These are phyloP conservation scores for Ampelocalamus luodianensis DNA, from an alignment of 176 grass and related monocot genomes.

Conservation along the genomic window DNA sequence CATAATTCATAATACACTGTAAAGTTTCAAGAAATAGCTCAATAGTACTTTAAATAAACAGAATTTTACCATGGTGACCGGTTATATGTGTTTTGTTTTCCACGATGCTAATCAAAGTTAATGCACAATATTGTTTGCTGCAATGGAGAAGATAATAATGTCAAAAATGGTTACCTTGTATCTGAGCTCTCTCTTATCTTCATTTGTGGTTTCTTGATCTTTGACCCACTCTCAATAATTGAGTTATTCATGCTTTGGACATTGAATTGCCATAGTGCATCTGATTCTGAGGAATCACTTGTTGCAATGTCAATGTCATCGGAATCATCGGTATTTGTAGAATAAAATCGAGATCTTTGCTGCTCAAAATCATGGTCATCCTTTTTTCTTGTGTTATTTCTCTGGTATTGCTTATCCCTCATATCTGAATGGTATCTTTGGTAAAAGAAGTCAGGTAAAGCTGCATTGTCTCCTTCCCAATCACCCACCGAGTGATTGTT, in stretches of 20 bases:
- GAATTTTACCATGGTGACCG: neutral
- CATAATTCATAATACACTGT: slow-evolving; percentile 2
- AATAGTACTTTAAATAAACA: neutral
- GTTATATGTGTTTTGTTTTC: slow-evolving; percentile 13
- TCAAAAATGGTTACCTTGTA: slow-evolving; percentile 63
- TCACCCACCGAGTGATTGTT: slow-evolving; percentile 63
- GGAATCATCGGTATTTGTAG: slow-evolving; percentile 79
- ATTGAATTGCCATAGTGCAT: slow-evolving; percentile 92
- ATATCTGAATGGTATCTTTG: slow-evolving; percentile 70
- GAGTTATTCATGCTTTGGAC: slow-evolving; percentile 65
- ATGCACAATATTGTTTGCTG: slow-evolving; percentile 16
- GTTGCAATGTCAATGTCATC: slow-evolving; percentile 98
- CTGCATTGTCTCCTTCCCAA: slow-evolving; percentile 78
- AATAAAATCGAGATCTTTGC: slow-evolving; percentile 72
- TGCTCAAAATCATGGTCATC: slow-evolving; percentile 63
- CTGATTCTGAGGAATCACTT: slow-evolving; percentile 99
- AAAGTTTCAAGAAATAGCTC: neutral
- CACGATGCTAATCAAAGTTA: slow-evolving; percentile 10
- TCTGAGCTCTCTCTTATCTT: slow-evolving; percentile 70
- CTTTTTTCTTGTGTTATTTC: slow-evolving; percentile 55
- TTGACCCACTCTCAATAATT: slow-evolving; percentile 61
- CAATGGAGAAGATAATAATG: neutral
- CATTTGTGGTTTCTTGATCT: slow-evolving; percentile 84
- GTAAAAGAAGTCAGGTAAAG: slow-evolving; percentile 88
- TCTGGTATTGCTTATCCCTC: slow-evolving; percentile 56